Evolutionary conservation across 179 eudicot genomes (phyloP), one percentile per base, ranked within the genome.

Genomic region (Actinidia chinensis): DNA sequence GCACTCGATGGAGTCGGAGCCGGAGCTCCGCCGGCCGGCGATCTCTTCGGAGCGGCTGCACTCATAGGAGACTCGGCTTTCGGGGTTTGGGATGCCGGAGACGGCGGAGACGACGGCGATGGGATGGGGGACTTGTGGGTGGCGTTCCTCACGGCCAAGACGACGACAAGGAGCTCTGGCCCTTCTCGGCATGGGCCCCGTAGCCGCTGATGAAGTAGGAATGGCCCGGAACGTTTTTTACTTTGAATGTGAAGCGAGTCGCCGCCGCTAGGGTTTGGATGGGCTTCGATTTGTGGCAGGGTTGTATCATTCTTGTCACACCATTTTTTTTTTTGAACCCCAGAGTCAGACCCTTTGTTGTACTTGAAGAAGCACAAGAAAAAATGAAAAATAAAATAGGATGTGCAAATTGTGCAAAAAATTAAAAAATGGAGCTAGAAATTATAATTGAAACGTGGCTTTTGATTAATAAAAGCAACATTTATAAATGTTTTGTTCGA

Each of bases 251-350:
- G 78, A 82, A 76, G 33, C 0, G 87, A 75, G 23, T 78, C 52
- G 4, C 84, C 87, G 2, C 66, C 74, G 0, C 52, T 0, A 76
- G 46, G 44, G 69, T n/a, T 10, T 15, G 23, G 2, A 84, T 40
- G 46, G 95, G 92, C 25, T 79, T 74, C 20, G 79, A 74, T 22
- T 78, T 74, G 82, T 88, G 81, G 84, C 95, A 91, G 13, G n/a
- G n/a, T n/a, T n/a, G n/a, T n/a, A n/a, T n/a, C n/a, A n/a, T n/a
- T n/a, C n/a, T n/a, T n/a, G n/a, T n/a, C n/a, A n/a, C n/a, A n/a
- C n/a, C n/a, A n/a, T n/a, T n/a, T n/a, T n/a, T n/a, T n/a, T n/a
- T n/a, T n/a, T n/a, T n/a, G n/a, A n/a, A n/a, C n/a, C n/a, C n/a
- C 93, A 6, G 91, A 88, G 22, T 89, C 86, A 4, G 68, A 59